Evolutionary conservation across 1,284 basidiomycete species (phyloP), one percentile per base, ranked within the genome.

Genomic region (Cronartium quercuum): DNA sequence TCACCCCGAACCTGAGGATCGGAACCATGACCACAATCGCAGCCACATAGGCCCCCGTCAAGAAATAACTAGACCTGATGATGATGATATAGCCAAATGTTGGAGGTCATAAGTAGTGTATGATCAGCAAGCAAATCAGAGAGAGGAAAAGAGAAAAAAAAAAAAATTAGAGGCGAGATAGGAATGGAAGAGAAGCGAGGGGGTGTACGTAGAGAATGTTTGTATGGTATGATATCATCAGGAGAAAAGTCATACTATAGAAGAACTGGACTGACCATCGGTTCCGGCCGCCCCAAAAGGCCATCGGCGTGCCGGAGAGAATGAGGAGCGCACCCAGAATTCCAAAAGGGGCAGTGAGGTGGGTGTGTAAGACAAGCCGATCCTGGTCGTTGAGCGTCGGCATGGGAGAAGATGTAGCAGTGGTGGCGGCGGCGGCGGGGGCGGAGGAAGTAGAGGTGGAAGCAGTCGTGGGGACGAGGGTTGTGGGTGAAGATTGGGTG

Each of bases 61-160:
- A 65, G 64, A 74, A 74, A 44, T 74, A 74, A 37, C 71, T 74
- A 18, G 71, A 74, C 71, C 71, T 74, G 64, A 37, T 41, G 4
- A 5, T 34, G n/a, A 40, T 5, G 4, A 64, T 21, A 5, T 40
- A 5, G 38, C 21, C 15, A 64, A 40, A 37, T 64, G 57, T 9
- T 15, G 57, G 57, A 60, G 24, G 57, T 10, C 57, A 29, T 12
- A 60, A 15, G 12, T n/a, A n/a, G n/a, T n/a, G n/a, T n/a, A n/a
- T n/a, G n/a, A n/a, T n/a, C n/a, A n/a, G n/a, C n/a, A 60, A 29
- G 57, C 10, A 60, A 24, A 10, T 60, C 13, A 15, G 57, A 13
- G 24, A 10, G 57, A 29, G 21, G 57, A 10, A 24, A 29, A 60
- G 57, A 10, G 57, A 24, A 15, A 10, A 10, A 24, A 60, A 60